Evolutionary conservation across 345 rosid genomes (phyloP).

Genomic region (Eucalyptus dawsonii): DNA sequence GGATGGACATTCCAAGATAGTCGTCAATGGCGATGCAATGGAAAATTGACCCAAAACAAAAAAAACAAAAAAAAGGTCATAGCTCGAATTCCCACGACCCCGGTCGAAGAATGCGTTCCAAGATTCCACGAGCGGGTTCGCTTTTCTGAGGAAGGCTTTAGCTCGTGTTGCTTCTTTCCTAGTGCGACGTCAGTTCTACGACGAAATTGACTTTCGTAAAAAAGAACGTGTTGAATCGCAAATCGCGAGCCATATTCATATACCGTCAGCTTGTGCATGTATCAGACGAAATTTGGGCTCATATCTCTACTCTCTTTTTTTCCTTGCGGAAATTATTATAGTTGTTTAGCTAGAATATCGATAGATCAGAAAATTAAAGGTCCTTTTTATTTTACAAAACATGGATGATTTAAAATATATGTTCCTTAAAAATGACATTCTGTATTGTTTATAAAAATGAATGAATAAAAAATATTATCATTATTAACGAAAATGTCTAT

Average conservation of each 20-base stretch:
- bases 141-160: not conserved
- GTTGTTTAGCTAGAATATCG: not conserved
- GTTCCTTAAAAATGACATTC: fast-evolving
- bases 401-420: too few relatives aligned
- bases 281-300: not conserved
- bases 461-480: too few relatives aligned
- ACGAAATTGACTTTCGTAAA: too few relatives aligned
- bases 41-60: not conserved
- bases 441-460: too few relatives aligned
- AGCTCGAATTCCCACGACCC: not conserved
- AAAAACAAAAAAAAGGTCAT: not conserved
- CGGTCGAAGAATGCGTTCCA: not conserved
- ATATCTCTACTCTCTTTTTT: not conserved
- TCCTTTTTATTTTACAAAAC: too few relatives aligned
- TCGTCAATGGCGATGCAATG: not conserved
- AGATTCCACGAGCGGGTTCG: not conserved
- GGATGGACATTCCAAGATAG: not conserved
- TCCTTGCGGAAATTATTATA: too few relatives aligned
- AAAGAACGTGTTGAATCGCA: not conserved
- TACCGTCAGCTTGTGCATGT: not conserved
- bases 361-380: not conserved
- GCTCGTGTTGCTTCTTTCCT: not conserved
- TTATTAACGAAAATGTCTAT: too few relatives aligned
- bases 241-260: not conserved
- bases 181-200: not conserved